These are phyloP conservation scores for Lepiota subincarnata DNA, from an alignment of 768 basidiomycete genomes.

Conservation along the genomic window DNA sequence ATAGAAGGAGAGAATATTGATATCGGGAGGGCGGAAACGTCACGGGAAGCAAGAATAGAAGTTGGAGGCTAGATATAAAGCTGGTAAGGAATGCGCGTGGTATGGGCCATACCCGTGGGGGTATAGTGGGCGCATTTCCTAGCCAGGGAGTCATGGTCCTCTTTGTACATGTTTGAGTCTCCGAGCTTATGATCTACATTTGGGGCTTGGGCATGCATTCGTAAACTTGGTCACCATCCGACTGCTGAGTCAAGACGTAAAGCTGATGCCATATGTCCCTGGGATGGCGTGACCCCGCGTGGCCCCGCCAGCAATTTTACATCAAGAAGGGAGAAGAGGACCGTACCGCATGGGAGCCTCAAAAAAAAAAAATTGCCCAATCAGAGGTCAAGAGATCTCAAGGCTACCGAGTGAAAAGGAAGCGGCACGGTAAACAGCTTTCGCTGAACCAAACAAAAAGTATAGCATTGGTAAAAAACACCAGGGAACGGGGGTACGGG, in stretches of 20 bases:
- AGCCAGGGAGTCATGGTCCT: slow-evolving; percentile 51
- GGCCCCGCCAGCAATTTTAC: neutral
- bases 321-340: too few relatives aligned
- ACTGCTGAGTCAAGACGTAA: slow-evolving; percentile 54
- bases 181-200: neutral
- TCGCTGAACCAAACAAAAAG: slow-evolving; percentile 53
- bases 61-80: slow-evolving; percentile 41
- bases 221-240: slow-evolving; percentile 48
- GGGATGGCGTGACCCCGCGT: too few relatives aligned
- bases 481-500: neutral
- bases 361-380: slow-evolving; percentile 73
- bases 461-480: slow-evolving; percentile 34
- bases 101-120: too few relatives aligned
- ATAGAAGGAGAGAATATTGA: slow-evolving; percentile 44
- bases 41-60: slow-evolving; percentile 58
- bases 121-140: slow-evolving; percentile 51
- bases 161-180: slow-evolving; percentile 67
- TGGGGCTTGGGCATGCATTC: neutral
- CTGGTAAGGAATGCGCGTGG: slow-evolving; percentile 51
- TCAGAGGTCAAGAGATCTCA: slow-evolving; percentile 55
- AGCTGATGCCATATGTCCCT: slow-evolving; percentile 27
- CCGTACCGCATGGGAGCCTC: slow-evolving; percentile 50
- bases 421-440: slow-evolving; percentile 47
- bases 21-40: slow-evolving; percentile 62
- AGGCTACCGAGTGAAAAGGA: slow-evolving; percentile 56